Evolutionary conservation across 495 filamentous ascomycete genomes (phyloP), one percentile per base, ranked within the genome.

Genomic region (Sordaria brevicollis): DNA sequence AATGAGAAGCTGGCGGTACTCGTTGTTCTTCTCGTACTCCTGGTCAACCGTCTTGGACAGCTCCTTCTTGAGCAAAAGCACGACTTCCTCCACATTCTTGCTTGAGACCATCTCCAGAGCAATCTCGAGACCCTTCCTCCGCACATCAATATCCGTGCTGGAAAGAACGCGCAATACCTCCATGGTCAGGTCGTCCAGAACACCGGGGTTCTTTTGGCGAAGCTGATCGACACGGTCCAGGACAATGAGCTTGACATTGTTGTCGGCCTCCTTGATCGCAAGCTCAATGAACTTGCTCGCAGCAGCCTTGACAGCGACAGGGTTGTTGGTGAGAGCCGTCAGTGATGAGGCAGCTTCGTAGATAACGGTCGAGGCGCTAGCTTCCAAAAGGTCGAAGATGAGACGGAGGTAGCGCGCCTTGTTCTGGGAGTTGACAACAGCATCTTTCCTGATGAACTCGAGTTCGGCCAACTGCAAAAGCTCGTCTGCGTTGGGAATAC

Each of bases 301-400:
- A 17, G 96, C 94, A 43, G 96, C 96, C 80, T 98, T 99, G 62
- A 99, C 94, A 41, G 94, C 96, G 41, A 98, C 95, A 9, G 96
- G 94, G 81, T 98, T 99, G 79, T 87, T 96, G 17, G 96, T 97
- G 25, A 99, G 86, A 7, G 93, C 88, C 21, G 94, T 98, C 68
- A 98, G 83, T n/a, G 93, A 96, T 10, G 94, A 96, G n/a, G 96
- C 96, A 37, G 96, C 94, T 81, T 98, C 96, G 76, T 99, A 99
- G 35, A 97, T 92, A 19, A 99, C 96, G 15, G 96, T 99, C 41
- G 92, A 93, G 31, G 94, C 91, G 37, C 89, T 89, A 35, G 95
- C 93, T 79, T 99, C 96, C 37, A 99, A 86, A 25, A 99, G 88
- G 78, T 98, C 96, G 75, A 99, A 97, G 72, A 99, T 98, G 70